Evolutionary conservation across 1,284 basidiomycete species (phyloP).

Genomic region (Ceratobasidium sp.): DNA sequence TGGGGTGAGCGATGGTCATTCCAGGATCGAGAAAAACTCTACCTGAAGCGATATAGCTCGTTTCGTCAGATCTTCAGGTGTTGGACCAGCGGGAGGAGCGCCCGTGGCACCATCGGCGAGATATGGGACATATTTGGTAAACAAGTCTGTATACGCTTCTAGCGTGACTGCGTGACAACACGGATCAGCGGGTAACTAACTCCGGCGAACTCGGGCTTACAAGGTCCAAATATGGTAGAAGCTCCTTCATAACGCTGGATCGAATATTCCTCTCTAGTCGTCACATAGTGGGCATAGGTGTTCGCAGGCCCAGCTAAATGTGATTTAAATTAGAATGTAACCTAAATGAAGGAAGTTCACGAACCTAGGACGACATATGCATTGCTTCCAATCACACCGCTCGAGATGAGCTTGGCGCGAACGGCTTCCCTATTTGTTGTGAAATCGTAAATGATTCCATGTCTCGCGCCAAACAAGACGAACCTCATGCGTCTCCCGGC

Average conservation of each 20-base stretch:
- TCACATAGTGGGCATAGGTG: constrained; percentile 61
- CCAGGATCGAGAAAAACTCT: constrained; percentile 38
- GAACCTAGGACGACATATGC: constrained; percentile 71
- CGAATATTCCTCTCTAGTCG: constrained; percentile 76
- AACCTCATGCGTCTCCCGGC: constrained; percentile 57
- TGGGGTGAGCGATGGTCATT: not conserved
- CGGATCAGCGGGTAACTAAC: not conserved
- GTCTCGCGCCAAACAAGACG: constrained; percentile 39
- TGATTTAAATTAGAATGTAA: not conserved
- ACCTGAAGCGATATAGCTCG: constrained; percentile 75
- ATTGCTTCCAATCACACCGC: constrained; percentile 65
- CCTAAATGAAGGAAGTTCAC: not conserved
- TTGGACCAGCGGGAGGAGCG: constrained; percentile 64
- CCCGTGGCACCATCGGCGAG: constrained; percentile 61
- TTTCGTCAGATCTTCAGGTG: constrained; percentile 70
- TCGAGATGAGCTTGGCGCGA: constrained; percentile 66
- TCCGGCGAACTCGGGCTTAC: constrained; percentile 53
- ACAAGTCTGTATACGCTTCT: constrained; percentile 81
- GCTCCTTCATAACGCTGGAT: constrained; percentile 84
- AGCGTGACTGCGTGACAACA: constrained; percentile 63
- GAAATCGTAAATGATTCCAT: not conserved
- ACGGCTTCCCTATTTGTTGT: constrained; percentile 61
- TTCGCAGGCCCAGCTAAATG: constrained; percentile 72
- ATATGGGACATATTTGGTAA: constrained; percentile 68
- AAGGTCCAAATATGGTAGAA: constrained; percentile 78